Evolutionary conservation across 2,329 filamentous ascomycete genomes (phyloP).

Genomic region (Didymella segeticola): DNA sequence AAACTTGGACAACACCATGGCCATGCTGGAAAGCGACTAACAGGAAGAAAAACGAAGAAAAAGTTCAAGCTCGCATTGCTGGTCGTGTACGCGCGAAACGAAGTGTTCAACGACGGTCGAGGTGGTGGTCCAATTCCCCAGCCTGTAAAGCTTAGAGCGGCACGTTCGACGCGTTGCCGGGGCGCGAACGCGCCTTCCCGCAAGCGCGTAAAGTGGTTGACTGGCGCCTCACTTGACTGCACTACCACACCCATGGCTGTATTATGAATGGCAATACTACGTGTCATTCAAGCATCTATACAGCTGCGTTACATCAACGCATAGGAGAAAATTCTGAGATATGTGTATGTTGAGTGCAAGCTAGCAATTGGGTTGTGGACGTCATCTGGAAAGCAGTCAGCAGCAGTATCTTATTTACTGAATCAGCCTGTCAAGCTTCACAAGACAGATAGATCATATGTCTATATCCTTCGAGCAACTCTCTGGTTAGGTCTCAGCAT

Average conservation of each 20-base stretch:
- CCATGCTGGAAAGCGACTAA: slow-evolving; percentile 42
- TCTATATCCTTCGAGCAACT: background rate
- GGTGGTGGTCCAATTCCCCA: slow-evolving; percentile 16
- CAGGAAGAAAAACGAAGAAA: slow-evolving; percentile 29
- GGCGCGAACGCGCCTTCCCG: slow-evolving; percentile 17
- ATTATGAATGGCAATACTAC: background rate
- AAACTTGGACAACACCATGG: slow-evolving; percentile 52
- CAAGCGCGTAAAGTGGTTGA: slow-evolving; percentile 18
- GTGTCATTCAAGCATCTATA: background rate
- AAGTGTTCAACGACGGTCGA: slow-evolving; percentile 21
- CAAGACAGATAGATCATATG: no score
- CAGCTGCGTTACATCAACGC: no score
- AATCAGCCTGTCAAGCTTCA: no score
- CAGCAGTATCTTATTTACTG: no score
- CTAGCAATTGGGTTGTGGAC: no score
- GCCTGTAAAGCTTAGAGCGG: slow-evolving; percentile 15
- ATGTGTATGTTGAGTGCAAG: no score
- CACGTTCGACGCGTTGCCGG: slow-evolving; percentile 20
- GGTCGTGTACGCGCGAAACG: slow-evolving; percentile 11
- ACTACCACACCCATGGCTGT: background rate
- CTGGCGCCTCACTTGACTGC: background rate
- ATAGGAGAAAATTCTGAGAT: no score
- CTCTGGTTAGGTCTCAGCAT: background rate
- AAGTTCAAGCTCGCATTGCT: slow-evolving; percentile 35
- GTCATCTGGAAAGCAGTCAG: no score